These are phyloP conservation scores for Nakaseomyces uthaithaninus DNA, from an alignment of 1,139 yeast genomes.

Conservation along the genomic window DNA sequence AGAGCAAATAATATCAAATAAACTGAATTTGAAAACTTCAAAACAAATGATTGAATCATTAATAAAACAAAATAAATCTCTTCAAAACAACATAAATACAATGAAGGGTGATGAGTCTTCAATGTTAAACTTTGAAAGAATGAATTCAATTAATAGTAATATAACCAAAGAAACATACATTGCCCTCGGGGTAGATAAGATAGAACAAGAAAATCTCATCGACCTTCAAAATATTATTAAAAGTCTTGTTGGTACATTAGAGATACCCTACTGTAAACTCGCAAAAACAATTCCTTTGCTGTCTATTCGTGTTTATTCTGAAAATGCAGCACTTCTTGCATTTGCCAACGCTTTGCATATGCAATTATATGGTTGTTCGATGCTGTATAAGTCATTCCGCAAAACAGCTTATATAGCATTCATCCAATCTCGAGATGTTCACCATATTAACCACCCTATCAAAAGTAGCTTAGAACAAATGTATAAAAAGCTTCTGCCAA, in stretches of 20 bases:
- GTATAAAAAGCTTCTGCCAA: slow-evolving; percentile 9
- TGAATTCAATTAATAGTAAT: background rate
- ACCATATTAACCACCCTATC: slow-evolving; percentile 21
- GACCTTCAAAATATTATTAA: slow-evolving; percentile 31
- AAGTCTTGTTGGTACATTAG: slow-evolving; percentile 26
- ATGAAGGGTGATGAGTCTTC: background rate
- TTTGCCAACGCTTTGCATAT: slow-evolving; percentile 29
- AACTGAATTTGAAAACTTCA: too few species aligned
- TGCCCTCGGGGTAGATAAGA: slow-evolving; percentile 22
- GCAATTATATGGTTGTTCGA: slow-evolving; percentile 19
- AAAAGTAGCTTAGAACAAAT: slow-evolving; percentile 3
- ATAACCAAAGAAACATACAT: slow-evolving; percentile 14
- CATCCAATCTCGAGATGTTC: slow-evolving; percentile 14
- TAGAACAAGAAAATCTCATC: slow-evolving; percentile 23
- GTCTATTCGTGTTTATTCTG: slow-evolving; percentile 24
- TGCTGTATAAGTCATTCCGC: slow-evolving; percentile 17
- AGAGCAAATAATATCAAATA: too few species aligned
- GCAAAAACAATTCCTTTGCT: slow-evolving; percentile 24
- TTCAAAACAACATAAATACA: background rate
- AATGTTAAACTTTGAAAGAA: background rate
- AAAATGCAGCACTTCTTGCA: slow-evolving; percentile 24
- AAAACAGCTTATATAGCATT: slow-evolving; percentile 18
- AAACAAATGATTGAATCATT: background rate
- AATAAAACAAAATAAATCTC: background rate
- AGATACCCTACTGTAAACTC: slow-evolving; percentile 30